Evolutionary conservation across 495 filamentous ascomycete species (phyloP).

Genomic region (Haplographium delicatum): DNA sequence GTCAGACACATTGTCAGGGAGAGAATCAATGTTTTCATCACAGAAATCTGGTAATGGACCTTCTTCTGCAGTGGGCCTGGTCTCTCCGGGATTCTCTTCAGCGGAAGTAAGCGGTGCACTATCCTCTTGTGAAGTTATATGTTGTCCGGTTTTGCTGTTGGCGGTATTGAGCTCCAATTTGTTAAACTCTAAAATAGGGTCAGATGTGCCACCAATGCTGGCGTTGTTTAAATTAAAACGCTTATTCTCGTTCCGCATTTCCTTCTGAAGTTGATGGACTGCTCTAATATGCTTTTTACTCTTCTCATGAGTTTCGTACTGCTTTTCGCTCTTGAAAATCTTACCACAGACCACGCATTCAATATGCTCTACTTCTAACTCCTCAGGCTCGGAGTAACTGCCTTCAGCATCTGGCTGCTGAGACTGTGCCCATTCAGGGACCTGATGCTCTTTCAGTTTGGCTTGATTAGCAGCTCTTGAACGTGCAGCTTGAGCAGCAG

Average conservation of each 20-base stretch:
- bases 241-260: conserved; percentile 77
- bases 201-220: not conserved
- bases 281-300: conserved; percentile 94
- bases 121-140: no score
- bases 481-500: conserved; percentile 77
- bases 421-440: conserved; percentile 75
- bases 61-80: no score
- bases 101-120: no score
- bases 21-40: no score
- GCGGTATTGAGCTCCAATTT: not conserved
- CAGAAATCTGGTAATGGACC: no score
- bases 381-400: conserved; percentile 43
- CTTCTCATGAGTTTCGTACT: conserved; percentile 88
- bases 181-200: conserved; percentile 7
- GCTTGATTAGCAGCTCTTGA: conserved; percentile 63
- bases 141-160: no score
- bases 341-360: conserved; percentile 94
- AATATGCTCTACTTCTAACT: conserved; percentile 53
- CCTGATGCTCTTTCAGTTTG: conserved; percentile 46
- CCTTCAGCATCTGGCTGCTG: conserved; percentile 12
- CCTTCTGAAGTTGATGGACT: conserved; percentile 66
- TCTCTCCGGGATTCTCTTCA: no score
- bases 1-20: no score
- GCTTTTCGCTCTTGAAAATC: conserved; percentile 87
- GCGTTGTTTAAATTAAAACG: conserved; percentile 45